Conservation (phyloP, 192 early-diverging fungal species). For the Funneliformis geosporum region DNA sequence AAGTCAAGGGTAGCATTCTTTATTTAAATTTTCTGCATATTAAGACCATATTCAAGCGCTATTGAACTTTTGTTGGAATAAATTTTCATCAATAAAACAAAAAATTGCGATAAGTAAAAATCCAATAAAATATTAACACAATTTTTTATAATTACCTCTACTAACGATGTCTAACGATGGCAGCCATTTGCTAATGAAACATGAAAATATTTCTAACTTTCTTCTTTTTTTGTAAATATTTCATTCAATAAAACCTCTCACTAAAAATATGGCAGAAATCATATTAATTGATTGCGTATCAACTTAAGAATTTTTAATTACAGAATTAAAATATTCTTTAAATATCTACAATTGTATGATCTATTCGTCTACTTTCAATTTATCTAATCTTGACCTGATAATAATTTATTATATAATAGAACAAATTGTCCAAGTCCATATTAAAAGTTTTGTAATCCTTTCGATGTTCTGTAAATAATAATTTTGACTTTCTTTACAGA, state of each 20-base stretch:
- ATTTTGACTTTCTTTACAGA: conserved; percentile 12
- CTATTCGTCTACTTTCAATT: conserved; percentile 17
- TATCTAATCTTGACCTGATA: too few relatives aligned
- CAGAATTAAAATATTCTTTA: conserved; percentile 52
- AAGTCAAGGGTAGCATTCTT: not conserved
- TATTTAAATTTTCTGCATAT: conserved; percentile 5
- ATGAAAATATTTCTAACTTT: conserved; percentile 45
- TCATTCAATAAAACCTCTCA: conserved; percentile 50
- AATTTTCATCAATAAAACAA: not conserved
- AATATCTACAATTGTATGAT: conserved; percentile 1
- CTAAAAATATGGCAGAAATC: conserved; percentile 52
- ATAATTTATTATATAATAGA: conserved; percentile 1
- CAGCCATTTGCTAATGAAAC: conserved; percentile 50
- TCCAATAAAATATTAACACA: too few relatives aligned
- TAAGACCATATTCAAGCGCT: conserved; percentile 45
- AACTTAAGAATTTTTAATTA: conserved; percentile 43
- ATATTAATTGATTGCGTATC: conserved; percentile 45
- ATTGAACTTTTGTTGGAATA: not conserved
- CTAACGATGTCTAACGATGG: conserved; percentile 51
- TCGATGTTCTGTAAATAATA: not conserved
- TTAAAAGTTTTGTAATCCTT: not conserved
- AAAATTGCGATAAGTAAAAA: not conserved
- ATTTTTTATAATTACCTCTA: conserved; percentile 25
- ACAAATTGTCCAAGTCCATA: not conserved
- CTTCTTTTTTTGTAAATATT: conserved; percentile 46